phyloP scores from a whole-genome alignment of 192 early-diverging fungal species.

The Chytriomyces sp. region DNA sequence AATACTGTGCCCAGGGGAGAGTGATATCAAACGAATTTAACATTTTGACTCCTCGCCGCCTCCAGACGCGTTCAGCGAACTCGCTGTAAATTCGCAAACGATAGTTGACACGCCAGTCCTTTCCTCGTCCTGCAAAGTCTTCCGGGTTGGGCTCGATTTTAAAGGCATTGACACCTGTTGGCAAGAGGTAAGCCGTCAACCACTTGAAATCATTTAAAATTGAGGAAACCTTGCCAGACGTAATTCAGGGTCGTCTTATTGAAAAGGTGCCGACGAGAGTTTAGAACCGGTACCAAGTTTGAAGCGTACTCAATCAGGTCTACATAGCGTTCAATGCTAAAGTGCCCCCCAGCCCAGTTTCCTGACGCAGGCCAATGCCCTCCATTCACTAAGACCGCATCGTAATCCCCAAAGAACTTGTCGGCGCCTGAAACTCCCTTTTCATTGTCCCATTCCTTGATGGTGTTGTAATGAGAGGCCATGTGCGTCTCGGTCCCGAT shows the following conservation, averaged over 20 bases:
- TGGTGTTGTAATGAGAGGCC: background rate
- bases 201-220: too few species aligned
- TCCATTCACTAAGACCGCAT: constrained; percentile 1
- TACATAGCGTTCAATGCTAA: background rate
- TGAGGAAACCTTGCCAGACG: constrained; percentile 21
- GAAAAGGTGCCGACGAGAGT: background rate
- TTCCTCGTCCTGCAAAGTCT: background rate
- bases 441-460: background rate
- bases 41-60: background rate
- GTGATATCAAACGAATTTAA: constrained; percentile 19
- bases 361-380: constrained; percentile 19
- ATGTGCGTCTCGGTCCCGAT: too few species aligned
- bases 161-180: background rate
- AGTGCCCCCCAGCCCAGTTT: constrained; percentile 3
- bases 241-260: background rate
- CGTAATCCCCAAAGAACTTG: background rate
- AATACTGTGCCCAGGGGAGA: constrained; percentile 8
- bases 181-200: too few species aligned
- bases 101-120: constrained; percentile 15
- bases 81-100: constrained; percentile 1
- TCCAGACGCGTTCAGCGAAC: background rate
- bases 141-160: background rate
- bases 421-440: background rate
- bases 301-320: background rate
- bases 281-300: background rate